Evolutionary conservation across 495 filamentous ascomycete genomes (phyloP).

Genomic region (Cairneyella variabilis): DNA sequence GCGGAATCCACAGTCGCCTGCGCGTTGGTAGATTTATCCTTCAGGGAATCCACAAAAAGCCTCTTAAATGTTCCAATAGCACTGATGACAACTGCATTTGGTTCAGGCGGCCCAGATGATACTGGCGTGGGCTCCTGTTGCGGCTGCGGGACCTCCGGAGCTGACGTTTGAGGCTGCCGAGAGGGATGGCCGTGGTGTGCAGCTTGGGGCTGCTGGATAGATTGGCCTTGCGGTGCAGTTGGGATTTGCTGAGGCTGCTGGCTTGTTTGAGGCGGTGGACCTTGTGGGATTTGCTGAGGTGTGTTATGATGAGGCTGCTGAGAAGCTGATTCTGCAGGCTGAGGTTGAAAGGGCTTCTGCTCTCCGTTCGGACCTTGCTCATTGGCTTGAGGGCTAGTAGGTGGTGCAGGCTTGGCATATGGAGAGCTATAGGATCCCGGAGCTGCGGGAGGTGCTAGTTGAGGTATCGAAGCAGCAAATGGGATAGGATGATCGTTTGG

Average conservation of each 20-base stretch:
- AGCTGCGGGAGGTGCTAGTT: constrained; percentile 11
- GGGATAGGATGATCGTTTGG: neutral
- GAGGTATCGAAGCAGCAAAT: constrained; percentile 13
- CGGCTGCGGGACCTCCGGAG: neutral
- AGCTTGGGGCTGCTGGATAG: neutral
- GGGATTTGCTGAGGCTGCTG: neutral
- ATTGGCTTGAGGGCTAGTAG: constrained; percentile 7
- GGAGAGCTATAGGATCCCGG: constrained; percentile 25
- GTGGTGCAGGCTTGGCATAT: constrained; percentile 22
- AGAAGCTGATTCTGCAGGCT: neutral
- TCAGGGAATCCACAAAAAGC: constrained; percentile 8
- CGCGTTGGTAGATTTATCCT: constrained; percentile 9
- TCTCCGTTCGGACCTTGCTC: neutral
- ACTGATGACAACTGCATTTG: neutral
- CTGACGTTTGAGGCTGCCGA: constrained; percentile 1
- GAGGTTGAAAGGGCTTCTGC: neutral
- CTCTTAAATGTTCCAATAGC: constrained; percentile 21
- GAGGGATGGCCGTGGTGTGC: constrained; percentile 3
- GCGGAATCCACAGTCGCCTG: constrained; percentile 22
- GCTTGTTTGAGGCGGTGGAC: neutral
- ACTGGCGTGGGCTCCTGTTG: neutral
- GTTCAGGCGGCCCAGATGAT: neutral
- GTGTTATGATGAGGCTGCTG: neutral
- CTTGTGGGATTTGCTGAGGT: neutral
- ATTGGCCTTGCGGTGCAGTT: neutral